Evolutionary conservation across 495 filamentous ascomycete genomes (phyloP).

Genomic region (Aspergillus asperescens): DNA sequence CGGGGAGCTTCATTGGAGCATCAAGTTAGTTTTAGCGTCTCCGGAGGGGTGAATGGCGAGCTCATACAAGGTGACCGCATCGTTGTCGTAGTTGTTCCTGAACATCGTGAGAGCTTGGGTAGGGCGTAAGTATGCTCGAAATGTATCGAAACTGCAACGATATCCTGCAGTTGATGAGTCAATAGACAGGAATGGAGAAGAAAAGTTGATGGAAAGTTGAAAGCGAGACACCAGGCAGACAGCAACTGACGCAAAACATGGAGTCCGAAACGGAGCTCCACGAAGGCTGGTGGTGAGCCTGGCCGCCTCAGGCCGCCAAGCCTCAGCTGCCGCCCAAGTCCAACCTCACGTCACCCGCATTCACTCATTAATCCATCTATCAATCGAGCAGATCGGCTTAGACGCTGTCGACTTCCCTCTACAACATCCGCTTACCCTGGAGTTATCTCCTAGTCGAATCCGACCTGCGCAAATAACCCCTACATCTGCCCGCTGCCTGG

Average conservation of each 20-base stretch:
- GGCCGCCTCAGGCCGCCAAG: conserved; percentile 34
- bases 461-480: background rate
- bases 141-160: conserved; percentile 1
- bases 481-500: conserved; percentile 5
- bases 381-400: background rate
- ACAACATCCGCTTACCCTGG: background rate
- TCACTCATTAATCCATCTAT: conserved; percentile 10
- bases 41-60: conserved; percentile 26
- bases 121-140: background rate
- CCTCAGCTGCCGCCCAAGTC: conserved; percentile 26
- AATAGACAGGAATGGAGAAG: background rate
- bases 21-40: conserved; percentile 17
- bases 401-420: background rate
- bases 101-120: conserved; percentile 63
- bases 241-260: conserved; percentile 24
- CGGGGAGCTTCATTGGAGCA: conserved; percentile 64
- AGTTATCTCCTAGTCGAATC: background rate
- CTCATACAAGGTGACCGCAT: conserved; percentile 96
- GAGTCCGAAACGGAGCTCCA: conserved; percentile 7
- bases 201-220: conserved; percentile 20
- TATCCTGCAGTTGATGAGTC: background rate
- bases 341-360: conserved; percentile 22
- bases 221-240: conserved; percentile 18
- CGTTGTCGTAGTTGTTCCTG: conserved; percentile 99
- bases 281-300: conserved; percentile 14